Evolutionary conservation across 2,329 filamentous ascomycete genomes (phyloP).

Genomic region (Exophiala aquamarina): DNA sequence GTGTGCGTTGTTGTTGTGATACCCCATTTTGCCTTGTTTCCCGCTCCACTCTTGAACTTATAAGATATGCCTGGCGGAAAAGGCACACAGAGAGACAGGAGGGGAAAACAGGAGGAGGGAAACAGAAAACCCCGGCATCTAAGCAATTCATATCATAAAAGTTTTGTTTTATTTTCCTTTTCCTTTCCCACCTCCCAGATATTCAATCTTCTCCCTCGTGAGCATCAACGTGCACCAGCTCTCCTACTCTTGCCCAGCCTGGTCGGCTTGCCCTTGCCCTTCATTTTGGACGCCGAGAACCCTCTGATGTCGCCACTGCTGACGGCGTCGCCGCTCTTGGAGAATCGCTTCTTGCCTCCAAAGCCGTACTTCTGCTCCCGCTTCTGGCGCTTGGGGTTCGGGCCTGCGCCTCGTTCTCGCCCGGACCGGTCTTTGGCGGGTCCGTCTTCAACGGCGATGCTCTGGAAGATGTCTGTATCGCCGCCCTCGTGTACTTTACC

Average conservation of each 20-base stretch:
- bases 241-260: constrained; percentile 54
- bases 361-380: constrained; percentile 95
- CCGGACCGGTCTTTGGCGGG: constrained; percentile 37
- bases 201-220: too few species aligned
- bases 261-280: constrained; percentile 50
- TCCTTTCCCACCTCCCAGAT: constrained; percentile 20
- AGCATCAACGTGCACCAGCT: too few species aligned
- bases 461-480: constrained; percentile 64
- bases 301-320: constrained; percentile 78
- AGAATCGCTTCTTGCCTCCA: constrained; percentile 89
- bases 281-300: constrained; percentile 86
- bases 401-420: constrained; percentile 41
- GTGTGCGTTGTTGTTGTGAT: constrained; percentile 16
- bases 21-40: constrained; percentile 10
- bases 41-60: neutral
- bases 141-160: too few species aligned
- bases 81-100: too few species aligned
- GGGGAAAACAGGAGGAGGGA: too few species aligned
- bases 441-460: constrained; percentile 44
- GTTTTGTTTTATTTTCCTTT: too few species aligned
- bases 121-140: too few species aligned
- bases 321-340: constrained; percentile 85
- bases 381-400: constrained; percentile 41
- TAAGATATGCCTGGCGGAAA: too few species aligned
- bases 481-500: constrained; percentile 66